Evolutionary conservation across 805 yeast species (phyloP).

Genomic region (Teunomyces barrocoloradensis): DNA sequence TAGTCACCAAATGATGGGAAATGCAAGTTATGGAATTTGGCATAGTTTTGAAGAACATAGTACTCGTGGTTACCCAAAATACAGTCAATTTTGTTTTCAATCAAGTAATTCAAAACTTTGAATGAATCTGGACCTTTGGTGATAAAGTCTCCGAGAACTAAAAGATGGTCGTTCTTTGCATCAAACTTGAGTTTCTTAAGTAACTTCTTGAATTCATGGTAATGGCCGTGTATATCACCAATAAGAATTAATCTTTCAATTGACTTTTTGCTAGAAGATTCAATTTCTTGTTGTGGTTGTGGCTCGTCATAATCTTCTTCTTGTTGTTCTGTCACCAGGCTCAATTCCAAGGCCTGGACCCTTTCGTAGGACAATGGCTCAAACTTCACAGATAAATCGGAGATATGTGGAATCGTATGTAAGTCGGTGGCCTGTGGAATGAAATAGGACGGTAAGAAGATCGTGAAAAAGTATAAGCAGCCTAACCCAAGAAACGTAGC

Average conservation of each 20-base stretch:
- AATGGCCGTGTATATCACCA: slow-evolving; percentile 90
- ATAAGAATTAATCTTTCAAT: slow-evolving; percentile 59
- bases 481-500: slow-evolving; percentile 12
- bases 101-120: slow-evolving; percentile 57
- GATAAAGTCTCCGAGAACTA: slow-evolving; percentile 81
- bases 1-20: slow-evolving; percentile 25
- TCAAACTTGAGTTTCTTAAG: slow-evolving; percentile 50
- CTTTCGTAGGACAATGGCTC: slow-evolving; percentile 20
- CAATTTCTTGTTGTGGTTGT: neutral
- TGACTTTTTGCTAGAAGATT: neutral
- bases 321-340: slow-evolving; percentile 1
- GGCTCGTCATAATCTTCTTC: slow-evolving; percentile 6
- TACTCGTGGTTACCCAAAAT: slow-evolving; percentile 90
- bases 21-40: slow-evolving; percentile 52
- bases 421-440: slow-evolving; percentile 33
- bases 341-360: slow-evolving; percentile 15
- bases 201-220: slow-evolving; percentile 50
- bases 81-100: slow-evolving; percentile 61
- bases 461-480: slow-evolving; percentile 27
- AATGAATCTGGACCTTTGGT: slow-evolving; percentile 80
- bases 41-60: slow-evolving; percentile 63
- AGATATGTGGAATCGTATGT: slow-evolving; percentile 22
- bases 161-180: slow-evolving; percentile 50
- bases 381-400: slow-evolving; percentile 22
- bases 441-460: slow-evolving; percentile 31